Percentiles rank a stretch among this genome's conserved stretches.
Conservation (phyloP, 108 stramenopile genomes). For the Nitzschia palea region DNA sequence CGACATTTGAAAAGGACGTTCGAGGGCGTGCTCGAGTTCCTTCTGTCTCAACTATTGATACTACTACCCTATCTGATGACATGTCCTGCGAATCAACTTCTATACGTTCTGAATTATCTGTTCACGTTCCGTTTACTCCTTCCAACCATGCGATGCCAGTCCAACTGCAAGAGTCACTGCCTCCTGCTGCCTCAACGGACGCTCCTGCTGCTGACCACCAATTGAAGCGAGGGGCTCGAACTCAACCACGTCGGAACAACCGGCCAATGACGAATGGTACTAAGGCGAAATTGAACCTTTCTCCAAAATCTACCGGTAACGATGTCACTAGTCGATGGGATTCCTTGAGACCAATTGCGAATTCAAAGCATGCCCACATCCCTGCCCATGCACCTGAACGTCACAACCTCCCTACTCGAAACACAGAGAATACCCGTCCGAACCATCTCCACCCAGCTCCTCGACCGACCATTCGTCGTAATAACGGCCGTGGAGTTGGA, state of each 20-base stretch:
- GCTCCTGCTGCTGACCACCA: too few relatives aligned
- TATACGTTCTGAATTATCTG: constrained; percentile 24
- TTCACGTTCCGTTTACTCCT: too few relatives aligned
- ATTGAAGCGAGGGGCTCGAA: too few relatives aligned
- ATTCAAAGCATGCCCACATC: background rate
- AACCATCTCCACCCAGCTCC: background rate
- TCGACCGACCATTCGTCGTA: constrained; percentile 3
- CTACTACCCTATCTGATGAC: constrained; percentile 40
- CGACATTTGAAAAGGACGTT: constrained; percentile 1
- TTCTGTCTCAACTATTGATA: constrained; percentile 43
- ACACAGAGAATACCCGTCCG: background rate
- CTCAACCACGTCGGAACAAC: too few relatives aligned
- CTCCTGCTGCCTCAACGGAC: too few relatives aligned
- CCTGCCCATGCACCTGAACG: background rate
- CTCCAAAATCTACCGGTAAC: too few relatives aligned
- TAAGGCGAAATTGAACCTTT: constrained; percentile 5
- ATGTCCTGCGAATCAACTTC: constrained; percentile 37
- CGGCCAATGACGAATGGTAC: too few relatives aligned
- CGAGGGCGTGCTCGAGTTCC: constrained; percentile 20
- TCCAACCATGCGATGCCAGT: too few relatives aligned
- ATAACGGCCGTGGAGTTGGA: background rate
- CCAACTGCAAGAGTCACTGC: too few relatives aligned
- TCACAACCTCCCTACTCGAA: background rate
- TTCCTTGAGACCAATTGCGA: constrained; percentile 24
- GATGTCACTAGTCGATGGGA: constrained; percentile 32